Evolutionary conservation across 2,329 filamentous ascomycete species (phyloP).

Genomic region (Exserohilum turcica): DNA sequence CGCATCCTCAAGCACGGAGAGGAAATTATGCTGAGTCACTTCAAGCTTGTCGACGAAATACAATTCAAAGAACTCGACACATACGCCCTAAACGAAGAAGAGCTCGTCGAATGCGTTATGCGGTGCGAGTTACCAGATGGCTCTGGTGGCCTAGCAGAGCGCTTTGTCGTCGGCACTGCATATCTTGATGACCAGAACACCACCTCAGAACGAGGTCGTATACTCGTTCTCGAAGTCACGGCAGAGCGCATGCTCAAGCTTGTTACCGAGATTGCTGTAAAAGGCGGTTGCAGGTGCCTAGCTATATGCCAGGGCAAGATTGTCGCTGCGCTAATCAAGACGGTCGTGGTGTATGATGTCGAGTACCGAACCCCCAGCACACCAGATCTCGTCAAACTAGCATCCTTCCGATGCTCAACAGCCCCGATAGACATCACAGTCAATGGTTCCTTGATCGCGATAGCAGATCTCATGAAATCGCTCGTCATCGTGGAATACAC

Average conservation of each 20-base stretch:
- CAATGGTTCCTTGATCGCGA: slow-evolving; percentile 74
- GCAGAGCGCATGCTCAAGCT: slow-evolving; percentile 73
- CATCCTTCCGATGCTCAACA: slow-evolving; percentile 79
- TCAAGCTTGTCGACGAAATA: slow-evolving; percentile 89
- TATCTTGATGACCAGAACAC: slow-evolving; percentile 68
- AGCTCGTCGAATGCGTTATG: slow-evolving; percentile 85
- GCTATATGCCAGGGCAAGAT: slow-evolving; percentile 74
- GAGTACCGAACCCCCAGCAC: slow-evolving; percentile 60
- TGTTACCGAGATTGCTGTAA: slow-evolving; percentile 71
- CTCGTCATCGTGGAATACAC: slow-evolving; percentile 77
- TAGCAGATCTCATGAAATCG: slow-evolving; percentile 94
- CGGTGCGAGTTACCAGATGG: slow-evolving; percentile 72
- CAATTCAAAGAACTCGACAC: slow-evolving; percentile 79
- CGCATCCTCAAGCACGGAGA: slow-evolving; percentile 71
- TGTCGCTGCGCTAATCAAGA: slow-evolving; percentile 88
- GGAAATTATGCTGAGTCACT: slow-evolving; percentile 78
- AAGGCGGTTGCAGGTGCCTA: slow-evolving; percentile 80
- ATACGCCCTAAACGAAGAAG: slow-evolving; percentile 67
- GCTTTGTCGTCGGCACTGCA: slow-evolving; percentile 90
- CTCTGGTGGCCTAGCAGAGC: slow-evolving; percentile 65
- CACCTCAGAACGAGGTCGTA: slow-evolving; percentile 67
- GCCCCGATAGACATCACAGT: slow-evolving; percentile 82
- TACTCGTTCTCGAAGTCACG: slow-evolving; percentile 83
- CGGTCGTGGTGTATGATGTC: slow-evolving; percentile 66
- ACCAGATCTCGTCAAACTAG: slow-evolving; percentile 68